phyloP scores from a whole-genome alignment of 2,329 filamentous ascomycete genomes.

The Aspergillus carbonarius region DNA sequence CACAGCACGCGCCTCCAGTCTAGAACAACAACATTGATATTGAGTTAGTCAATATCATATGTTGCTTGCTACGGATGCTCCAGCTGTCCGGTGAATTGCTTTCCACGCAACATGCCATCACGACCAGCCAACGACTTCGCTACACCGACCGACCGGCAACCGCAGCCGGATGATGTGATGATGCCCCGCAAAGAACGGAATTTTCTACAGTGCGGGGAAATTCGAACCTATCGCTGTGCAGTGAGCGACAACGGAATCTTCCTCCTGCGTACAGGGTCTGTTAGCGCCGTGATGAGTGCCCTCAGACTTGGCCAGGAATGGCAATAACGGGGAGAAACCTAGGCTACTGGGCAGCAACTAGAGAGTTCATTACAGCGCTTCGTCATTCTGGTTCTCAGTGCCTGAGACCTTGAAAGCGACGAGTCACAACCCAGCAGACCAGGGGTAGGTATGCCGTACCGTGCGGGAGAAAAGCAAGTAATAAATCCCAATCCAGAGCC shows the following conservation, averaged over 20 bases:
- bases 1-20: slow-evolving; percentile 13
- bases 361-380: neutral
- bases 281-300: neutral
- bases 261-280: neutral
- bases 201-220: slow-evolving; percentile 30
- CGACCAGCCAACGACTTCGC: neutral
- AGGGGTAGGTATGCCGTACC: neutral
- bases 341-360: neutral
- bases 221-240: slow-evolving; percentile 1
- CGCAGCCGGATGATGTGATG: slow-evolving; percentile 15
- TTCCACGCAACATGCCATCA: neutral
- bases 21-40: slow-evolving; percentile 17
- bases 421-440: no score
- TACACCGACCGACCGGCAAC: slow-evolving; percentile 7
- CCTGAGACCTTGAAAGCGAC: neutral
- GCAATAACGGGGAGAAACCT: slow-evolving; percentile 13
- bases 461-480: neutral
- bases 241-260: slow-evolving; percentile 2
- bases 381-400: neutral
- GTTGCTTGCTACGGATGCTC: neutral
- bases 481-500: neutral
- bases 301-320: slow-evolving; percentile 11
- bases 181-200: slow-evolving; percentile 28
- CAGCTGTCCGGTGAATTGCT: neutral
- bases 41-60: slow-evolving; percentile 4